Base-by-base conservation (phyloP, 2,329 filamentous ascomycete genomes). In the Talaromyces sp. region DNA sequence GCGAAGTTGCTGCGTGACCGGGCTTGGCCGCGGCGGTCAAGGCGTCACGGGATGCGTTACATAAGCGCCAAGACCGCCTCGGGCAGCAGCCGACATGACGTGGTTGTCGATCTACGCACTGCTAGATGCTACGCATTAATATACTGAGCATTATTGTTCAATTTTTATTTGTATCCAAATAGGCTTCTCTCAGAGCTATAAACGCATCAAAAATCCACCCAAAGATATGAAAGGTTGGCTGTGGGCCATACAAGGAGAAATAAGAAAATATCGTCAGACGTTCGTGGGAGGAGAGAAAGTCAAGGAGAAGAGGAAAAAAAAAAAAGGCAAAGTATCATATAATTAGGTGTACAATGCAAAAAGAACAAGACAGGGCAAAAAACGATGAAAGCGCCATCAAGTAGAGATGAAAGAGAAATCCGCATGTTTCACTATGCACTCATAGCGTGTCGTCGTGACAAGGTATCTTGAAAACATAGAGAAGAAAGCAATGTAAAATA, bases 361-460 rank as follows among this genome's bases (percentile, higher is more conserved):
- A 50, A 63, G 31, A 14, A 31, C 36, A 27, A 52, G 23, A 28
- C 16, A 54, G 34, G 42, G 54, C 30, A n/a, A 34, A 33, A 44
- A 51, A 59, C 55, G 61, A 52, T 55, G 55, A 23, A 31, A 23
- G 51, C 56, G 55, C 56, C 56, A 52, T 18, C 36, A 40, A 44
- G 44, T 56, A 56, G 56, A 65, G 57, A 60, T 34, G 60, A 65
- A 61, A 56, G 60, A 66, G 61, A 68, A 68, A 65, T 62, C 65
- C 67, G 67, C 65, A 64, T 66, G 61, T 54, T 66, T 61, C 61
- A 64, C 60, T 61, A 65, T 65, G 65, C 62, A 64, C 64, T 66
- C 65, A 65, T 65, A 66, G 68, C 64, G 69, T 69, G 66, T 73
- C 72, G 72, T 75, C 60, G 73, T 75, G 73, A 73, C 69, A 69